Percentiles rank a stretch among this genome's conserved stretches.
Conservation (phyloP, 2,329 filamentous ascomycete genomes). For the Aspergillus sp. region DNA sequence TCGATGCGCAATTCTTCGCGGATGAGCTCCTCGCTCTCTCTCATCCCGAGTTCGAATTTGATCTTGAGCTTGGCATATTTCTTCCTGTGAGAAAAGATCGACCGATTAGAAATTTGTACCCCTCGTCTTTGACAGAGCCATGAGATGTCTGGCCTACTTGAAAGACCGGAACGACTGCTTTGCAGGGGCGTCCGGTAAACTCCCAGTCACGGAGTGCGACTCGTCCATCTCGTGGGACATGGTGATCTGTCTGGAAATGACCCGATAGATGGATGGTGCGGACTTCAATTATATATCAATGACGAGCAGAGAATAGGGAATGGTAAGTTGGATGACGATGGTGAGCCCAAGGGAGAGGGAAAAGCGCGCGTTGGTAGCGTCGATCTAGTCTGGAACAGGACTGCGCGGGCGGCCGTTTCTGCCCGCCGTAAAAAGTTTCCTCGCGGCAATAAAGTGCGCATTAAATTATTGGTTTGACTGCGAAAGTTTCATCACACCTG, state of each 20-base stretch:
- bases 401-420: slow-evolving; percentile 13
- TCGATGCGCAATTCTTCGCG: slow-evolving; percentile 73
- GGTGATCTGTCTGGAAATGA: slow-evolving; percentile 3
- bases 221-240: slow-evolving; percentile 30
- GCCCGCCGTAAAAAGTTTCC: slow-evolving; percentile 23
- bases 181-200: slow-evolving; percentile 32
- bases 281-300: no score
- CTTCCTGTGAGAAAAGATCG: slow-evolving; percentile 44
- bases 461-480: no score
- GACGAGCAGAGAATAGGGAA: neutral
- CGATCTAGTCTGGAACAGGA: slow-evolving; percentile 15
- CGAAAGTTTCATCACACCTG: neutral
- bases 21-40: slow-evolving; percentile 57
- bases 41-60: slow-evolving; percentile 71
- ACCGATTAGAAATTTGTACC: slow-evolving; percentile 7
- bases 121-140: neutral
- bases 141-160: slow-evolving; percentile 42
- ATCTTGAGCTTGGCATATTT: slow-evolving; percentile 86
- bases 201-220: slow-evolving; percentile 19
- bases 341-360: neutral
- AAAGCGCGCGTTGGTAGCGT: neutral
- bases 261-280: no score
- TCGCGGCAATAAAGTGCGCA: neutral
- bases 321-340: neutral
- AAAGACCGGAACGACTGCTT: slow-evolving; percentile 57